Conservation (phyloP, 2,329 filamentous ascomycete genomes). For the Botrytis hyacinthi region DNA sequence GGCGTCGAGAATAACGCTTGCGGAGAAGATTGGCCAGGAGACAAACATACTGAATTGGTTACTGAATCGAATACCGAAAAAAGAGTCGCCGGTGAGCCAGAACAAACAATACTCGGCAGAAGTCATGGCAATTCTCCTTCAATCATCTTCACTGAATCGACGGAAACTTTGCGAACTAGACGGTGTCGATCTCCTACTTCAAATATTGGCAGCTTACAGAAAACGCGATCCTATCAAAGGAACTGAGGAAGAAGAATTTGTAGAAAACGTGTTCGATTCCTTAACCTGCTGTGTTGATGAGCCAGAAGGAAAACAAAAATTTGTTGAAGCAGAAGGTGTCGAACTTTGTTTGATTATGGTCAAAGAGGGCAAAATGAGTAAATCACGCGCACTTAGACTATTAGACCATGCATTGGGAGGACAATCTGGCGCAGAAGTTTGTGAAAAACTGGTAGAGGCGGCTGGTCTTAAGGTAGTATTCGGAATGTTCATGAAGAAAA, state of each 20-base stretch:
- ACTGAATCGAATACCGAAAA: constrained; percentile 66
- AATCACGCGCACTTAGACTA: constrained; percentile 71
- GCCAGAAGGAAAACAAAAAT: constrained; percentile 70
- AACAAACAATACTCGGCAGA: constrained; percentile 97
- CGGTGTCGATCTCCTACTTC: constrained; percentile 75
- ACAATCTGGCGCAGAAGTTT: constrained; percentile 58
- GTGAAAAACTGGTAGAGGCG: constrained; percentile 73
- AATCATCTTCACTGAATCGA: constrained; percentile 68
- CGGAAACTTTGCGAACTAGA: constrained; percentile 62
- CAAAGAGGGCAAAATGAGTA: constrained; percentile 81
- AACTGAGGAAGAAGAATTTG: constrained; percentile 88
- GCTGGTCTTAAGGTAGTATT: constrained; percentile 84
- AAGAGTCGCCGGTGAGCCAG: constrained; percentile 69
- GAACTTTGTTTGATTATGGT: constrained; percentile 92
- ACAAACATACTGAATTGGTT: constrained; percentile 73
- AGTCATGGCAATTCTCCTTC: constrained; percentile 82
- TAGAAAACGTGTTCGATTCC: constrained; percentile 89
- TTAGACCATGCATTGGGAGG: constrained; percentile 78
- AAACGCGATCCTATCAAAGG: constrained; percentile 82
- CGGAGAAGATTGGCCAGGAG: constrained; percentile 70
- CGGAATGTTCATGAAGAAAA: constrained; percentile 82
- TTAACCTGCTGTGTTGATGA: constrained; percentile 80
- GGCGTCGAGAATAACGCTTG: constrained; percentile 65
- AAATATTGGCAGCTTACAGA: constrained; percentile 80
- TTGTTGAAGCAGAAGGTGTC: constrained; percentile 85